Base-by-base conservation (phyloP, 2,329 filamentous ascomycete genomes). In the Chalaropsis ovoidea region DNA sequence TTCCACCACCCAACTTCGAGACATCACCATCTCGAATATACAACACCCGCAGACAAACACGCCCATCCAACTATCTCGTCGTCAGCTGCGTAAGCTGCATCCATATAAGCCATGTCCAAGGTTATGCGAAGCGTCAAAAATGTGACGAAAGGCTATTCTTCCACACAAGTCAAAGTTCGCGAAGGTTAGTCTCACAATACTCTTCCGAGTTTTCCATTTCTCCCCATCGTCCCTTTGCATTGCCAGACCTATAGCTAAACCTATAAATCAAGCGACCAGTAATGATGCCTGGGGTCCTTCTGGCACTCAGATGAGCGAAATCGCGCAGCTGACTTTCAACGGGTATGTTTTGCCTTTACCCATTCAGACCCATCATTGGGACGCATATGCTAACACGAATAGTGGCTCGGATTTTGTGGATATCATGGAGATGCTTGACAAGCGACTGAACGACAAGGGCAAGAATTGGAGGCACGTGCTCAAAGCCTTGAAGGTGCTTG, bases 391-490 rank as follows among this genome's bases (percentile, higher is more conserved):
- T 67, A 27, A 49, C 56, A 42, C 43, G 52, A 49, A 52, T 69
- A 95, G 93, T 74, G 92, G 91, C 43, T 93, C 88, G 76, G 94
- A 97, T 75, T 99, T 99, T 79, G 96, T 96, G 79, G 93, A 99
- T 75, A 96, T 99, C 72, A 96, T 99, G 87, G 94, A 99, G 76
- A 99, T 99, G 90, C 81, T 99, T 70, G 94, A 99, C 78, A 97
- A 97, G 80, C 88, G 94, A 70, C 80, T 99, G 73, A 99, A 99
- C 72, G 94, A 99, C 77, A 97, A 99, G 77, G 94, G 94, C 73
- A 99, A 97, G 82, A 99, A 99, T 75, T 99, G 94, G 94, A 87
- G 94, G 72, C 94, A 99, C 75, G 94, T 99, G 13, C 80, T 99
- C 68, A 99, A 99, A 77, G 95, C 94, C 52, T 81, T 99, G 70